A percentile compares a stretch with the other conserved stretches of the same genome.
Evolutionary conservation across 2,329 filamentous ascomycete genomes (phyloP).

Genomic region (Phialemoniopsis sp.): DNA sequence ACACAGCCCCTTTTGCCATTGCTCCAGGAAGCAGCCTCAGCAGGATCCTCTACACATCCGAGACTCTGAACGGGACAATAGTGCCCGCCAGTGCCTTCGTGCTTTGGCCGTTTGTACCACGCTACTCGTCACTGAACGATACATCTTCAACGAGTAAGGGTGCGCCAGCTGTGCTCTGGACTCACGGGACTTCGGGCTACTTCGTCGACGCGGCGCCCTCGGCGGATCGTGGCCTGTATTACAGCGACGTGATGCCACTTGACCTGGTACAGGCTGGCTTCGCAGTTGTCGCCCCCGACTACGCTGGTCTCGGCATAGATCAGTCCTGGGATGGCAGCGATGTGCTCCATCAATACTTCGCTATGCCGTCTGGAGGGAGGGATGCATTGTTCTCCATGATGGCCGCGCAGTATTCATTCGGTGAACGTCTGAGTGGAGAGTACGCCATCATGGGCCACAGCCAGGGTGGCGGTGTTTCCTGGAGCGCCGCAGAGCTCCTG

Average conservation of each 20-base stretch:
- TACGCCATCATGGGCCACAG: too few relatives aligned
- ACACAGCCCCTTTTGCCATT: conserved; percentile 30
- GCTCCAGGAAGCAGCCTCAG: conserved; percentile 38
- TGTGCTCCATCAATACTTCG: conserved; percentile 35
- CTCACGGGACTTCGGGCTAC: conserved; percentile 39
- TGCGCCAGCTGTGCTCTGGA: conserved; percentile 34
- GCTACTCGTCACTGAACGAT: too few relatives aligned
- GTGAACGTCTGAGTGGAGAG: conserved; percentile 20
- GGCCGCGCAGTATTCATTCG: conserved; percentile 36
- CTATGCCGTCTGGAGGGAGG: conserved; percentile 27
- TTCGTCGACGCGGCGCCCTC: conserved; percentile 33
- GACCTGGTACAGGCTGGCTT: conserved; percentile 34
- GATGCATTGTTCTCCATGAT: conserved; percentile 36
- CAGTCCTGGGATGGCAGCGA: conserved; percentile 21
- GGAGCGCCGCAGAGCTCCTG: conserved; percentile 26
- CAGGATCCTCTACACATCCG: conserved; percentile 42
- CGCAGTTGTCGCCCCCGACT: conserved; percentile 39
- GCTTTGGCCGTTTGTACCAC: conserved; percentile 40
- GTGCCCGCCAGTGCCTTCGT: conserved; percentile 45
- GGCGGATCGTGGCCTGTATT: conserved; percentile 31
- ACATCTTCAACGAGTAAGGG: too few relatives aligned
- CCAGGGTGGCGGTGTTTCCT: conserved; percentile 39
- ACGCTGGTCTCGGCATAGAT: conserved; percentile 36
- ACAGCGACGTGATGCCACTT: conserved; percentile 32
- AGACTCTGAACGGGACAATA: conserved; percentile 34